A percentile compares a stretch with the other conserved stretches of the same genome.
These are phyloP conservation scores for Blastobotrys ciferrii DNA, from an alignment of 1,139 yeast genomes.

Conservation along the genomic window DNA sequence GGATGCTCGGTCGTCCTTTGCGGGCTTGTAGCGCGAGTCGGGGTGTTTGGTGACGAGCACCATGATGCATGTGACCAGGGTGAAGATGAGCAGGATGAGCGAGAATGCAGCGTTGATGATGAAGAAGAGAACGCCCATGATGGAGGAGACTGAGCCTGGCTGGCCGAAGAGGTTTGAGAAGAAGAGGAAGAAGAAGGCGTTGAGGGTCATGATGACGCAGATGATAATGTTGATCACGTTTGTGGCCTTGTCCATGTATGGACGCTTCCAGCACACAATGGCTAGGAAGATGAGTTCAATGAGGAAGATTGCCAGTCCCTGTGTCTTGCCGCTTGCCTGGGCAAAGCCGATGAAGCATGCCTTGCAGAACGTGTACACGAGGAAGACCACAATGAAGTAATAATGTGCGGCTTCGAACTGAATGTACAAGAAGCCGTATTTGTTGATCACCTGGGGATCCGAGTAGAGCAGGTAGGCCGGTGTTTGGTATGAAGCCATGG, in stretches of 20 bases:
- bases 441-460: conserved; percentile 72
- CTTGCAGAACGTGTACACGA: conserved; percentile 67
- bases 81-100: conserved; percentile 69
- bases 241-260: conserved; percentile 91
- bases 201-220: conserved; percentile 70
- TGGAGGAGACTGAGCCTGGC: conserved; percentile 84
- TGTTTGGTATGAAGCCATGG: conserved; percentile 70
- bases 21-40: conserved; percentile 90
- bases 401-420: conserved; percentile 83
- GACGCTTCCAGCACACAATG: conserved; percentile 66
- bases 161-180: conserved; percentile 83
- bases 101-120: conserved; percentile 89
- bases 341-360: conserved; percentile 83
- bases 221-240: conserved; percentile 86
- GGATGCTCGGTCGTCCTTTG: conserved; percentile 93
- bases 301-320: conserved; percentile 73
- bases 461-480: conserved; percentile 90
- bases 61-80: conserved; percentile 75
- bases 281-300: conserved; percentile 71
- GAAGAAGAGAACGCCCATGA: conserved; percentile 89
- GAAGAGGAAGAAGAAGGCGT: conserved; percentile 83
- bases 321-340: conserved; percentile 75
- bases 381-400: conserved; percentile 68
- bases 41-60: conserved; percentile 86
- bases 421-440: conserved; percentile 87